phyloP scores from a whole-genome alignment of 768 basidiomycete species.

The Leccinum variicolor region DNA sequence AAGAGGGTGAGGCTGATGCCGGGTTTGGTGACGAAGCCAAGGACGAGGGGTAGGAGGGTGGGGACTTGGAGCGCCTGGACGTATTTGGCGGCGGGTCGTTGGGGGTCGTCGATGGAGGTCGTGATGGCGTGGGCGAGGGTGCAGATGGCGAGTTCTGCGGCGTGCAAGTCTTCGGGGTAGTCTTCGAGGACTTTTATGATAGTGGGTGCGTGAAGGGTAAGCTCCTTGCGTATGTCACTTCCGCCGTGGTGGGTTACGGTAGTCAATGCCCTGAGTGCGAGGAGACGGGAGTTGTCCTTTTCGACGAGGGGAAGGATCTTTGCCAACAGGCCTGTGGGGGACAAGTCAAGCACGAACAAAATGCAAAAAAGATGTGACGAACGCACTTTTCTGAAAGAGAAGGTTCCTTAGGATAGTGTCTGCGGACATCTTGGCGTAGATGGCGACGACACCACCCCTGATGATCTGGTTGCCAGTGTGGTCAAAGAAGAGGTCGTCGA shows the following conservation, averaged over 20 bases:
- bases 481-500: conserved; percentile 48
- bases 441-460: conserved; percentile 54
- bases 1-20: conserved; percentile 40
- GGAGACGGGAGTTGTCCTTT: conserved; percentile 42
- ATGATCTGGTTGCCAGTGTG: conserved; percentile 45
- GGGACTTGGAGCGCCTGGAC: conserved; percentile 42
- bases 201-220: conserved; percentile 41
- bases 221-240: conserved; percentile 42
- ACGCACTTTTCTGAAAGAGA: conserved; percentile 52
- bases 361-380: not conserved
- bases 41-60: conserved; percentile 40
- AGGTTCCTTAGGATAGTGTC: conserved; percentile 60
- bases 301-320: conserved; percentile 56
- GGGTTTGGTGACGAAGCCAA: conserved; percentile 44
- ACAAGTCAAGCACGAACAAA: not conserved
- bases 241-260: conserved; percentile 65
- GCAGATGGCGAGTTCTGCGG: conserved; percentile 49
- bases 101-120: conserved; percentile 41
- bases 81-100: conserved; percentile 34
- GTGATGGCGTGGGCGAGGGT: conserved; percentile 51
- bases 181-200: conserved; percentile 48
- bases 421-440: conserved; percentile 61
- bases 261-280: conserved; percentile 53
- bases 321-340: conserved; percentile 46
- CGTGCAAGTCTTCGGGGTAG: conserved; percentile 46